These are phyloP conservation scores for Fistulinella prunicolor DNA, from an alignment of 768 basidiomycete species.

Conservation along the genomic window DNA sequence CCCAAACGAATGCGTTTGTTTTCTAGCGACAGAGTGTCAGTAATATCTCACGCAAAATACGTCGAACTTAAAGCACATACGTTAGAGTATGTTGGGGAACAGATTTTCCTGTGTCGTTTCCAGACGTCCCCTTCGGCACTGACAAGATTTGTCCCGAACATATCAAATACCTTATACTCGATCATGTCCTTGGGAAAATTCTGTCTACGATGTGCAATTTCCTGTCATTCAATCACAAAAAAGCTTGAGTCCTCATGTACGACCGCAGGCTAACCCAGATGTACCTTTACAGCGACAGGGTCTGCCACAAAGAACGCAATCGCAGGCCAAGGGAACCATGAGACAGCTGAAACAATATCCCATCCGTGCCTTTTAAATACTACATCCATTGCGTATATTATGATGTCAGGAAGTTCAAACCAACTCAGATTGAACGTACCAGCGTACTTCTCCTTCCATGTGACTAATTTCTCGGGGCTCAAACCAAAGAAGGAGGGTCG, in stretches of 20 bases:
- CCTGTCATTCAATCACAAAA: background rate
- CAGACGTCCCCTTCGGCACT: background rate
- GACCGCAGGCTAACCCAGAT: background rate
- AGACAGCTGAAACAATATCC: background rate
- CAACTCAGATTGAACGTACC: no score
- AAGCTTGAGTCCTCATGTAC: background rate
- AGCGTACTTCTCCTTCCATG: background rate
- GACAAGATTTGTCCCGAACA: background rate
- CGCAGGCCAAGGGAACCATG: background rate
- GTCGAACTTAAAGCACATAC: background rate
- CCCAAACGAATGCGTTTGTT: background rate
- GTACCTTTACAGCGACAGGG: background rate
- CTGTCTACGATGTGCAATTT: background rate
- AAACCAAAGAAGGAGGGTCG: background rate
- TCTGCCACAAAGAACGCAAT: background rate
- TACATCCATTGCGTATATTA: background rate
- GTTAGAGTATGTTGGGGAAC: background rate
- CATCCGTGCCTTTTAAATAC: background rate
- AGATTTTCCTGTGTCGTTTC: background rate
- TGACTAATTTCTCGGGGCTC: background rate
- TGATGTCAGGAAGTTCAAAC: no score
- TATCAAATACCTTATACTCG: background rate
- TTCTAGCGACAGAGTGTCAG: background rate
- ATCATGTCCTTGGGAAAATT: background rate
- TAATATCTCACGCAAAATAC: background rate